Base-by-base conservation (phyloP, 2,329 filamentous ascomycete genomes). In the Passalora sequoiae region DNA sequence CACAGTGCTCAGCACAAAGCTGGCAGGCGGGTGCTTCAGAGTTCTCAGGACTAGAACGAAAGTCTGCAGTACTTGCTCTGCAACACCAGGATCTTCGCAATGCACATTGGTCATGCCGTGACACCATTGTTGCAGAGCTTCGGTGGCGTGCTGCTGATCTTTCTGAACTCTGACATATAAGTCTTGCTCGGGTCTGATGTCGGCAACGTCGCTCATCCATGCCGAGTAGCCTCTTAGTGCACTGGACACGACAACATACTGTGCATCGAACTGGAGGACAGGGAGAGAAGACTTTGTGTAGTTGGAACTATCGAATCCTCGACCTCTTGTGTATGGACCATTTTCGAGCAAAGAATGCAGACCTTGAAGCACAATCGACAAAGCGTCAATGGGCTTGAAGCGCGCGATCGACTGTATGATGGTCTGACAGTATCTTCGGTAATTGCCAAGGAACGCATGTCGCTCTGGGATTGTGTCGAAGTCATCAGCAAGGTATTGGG, bases 391-490 rank as follows among this genome's bases (percentile, higher is more conserved):
- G 2, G 89, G 81, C 55, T 87, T 85, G 54, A 86, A 77, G 53
- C 86, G 78, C 16, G 94, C 88, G 50, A 97, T 87, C 12, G 77
- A 77, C 66, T 97, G 91, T 43, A 98, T 88, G 19, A 96, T 78
- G 47, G 86, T 83, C 3, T 83, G 81, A 63, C 89, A 92, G 60
- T 95, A 97, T 46, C 92, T 79, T 28, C 92, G 78, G 64, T 98
- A 98, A 60, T 98, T 97, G 3, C 91, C 89, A 8, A 97, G 75
- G 63, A 98, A 98, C 1, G 89, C 88, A 66, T 98, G 92, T 17
- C 89, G 79, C 63, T 98, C 92, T 0, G 92, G 92, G 15, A 91
- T 73, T 0, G 91, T 97, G 60, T 98, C 92, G 43, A 95, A 94
- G 61, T 98, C 92, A 60, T 97, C 89, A 58, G 89, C 75, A 1